phyloP scores from a whole-genome alignment of 768 basidiomycete genomes.

The Sutorius australiensis region DNA sequence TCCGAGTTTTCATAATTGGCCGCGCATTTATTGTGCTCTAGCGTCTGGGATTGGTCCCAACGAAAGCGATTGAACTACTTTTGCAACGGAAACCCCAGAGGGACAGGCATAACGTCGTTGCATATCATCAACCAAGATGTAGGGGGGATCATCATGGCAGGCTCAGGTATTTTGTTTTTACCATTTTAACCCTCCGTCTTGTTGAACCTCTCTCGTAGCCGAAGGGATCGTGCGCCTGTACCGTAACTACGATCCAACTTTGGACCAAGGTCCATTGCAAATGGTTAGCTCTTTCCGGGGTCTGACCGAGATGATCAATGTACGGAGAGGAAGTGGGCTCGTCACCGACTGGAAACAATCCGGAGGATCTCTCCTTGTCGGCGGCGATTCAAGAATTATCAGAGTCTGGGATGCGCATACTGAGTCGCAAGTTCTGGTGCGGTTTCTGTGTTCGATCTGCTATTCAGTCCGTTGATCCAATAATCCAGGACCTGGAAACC shows the following conservation, averaged over 20 bases:
- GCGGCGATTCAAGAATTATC: conserved; percentile 86
- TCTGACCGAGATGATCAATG: conserved; percentile 69
- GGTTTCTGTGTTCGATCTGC: conserved; percentile 20
- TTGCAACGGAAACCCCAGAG: conserved; percentile 81
- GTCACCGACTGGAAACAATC: conserved; percentile 93
- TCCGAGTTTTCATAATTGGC: conserved; percentile 1
- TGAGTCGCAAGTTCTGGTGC: conserved; percentile 71
- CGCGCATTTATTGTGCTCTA: conserved; percentile 28
- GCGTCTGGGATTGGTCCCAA: conserved; percentile 93
- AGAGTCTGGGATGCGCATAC: conserved; percentile 94
- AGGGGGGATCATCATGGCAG: conserved; percentile 83
- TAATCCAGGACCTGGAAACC: conserved; percentile 76
- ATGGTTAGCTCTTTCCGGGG: conserved; percentile 95
- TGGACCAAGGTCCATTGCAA: conserved; percentile 71
- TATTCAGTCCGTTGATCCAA: not conserved
- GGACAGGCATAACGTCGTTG: conserved; percentile 81
- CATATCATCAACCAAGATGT: conserved; percentile 96
- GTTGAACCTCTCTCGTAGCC: conserved; percentile 43
- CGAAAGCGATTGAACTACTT: conserved; percentile 77
- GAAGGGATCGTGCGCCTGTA: conserved; percentile 91
- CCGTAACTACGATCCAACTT: conserved; percentile 80
- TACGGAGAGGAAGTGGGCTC: conserved; percentile 77
- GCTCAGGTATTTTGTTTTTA: conserved; percentile 57
- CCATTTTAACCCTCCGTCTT: not conserved
- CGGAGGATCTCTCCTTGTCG: conserved; percentile 79